These are phyloP conservation scores for Hypoxylon intermedium DNA, from an alignment of 495 filamentous ascomycete genomes.

Conservation along the genomic window DNA sequence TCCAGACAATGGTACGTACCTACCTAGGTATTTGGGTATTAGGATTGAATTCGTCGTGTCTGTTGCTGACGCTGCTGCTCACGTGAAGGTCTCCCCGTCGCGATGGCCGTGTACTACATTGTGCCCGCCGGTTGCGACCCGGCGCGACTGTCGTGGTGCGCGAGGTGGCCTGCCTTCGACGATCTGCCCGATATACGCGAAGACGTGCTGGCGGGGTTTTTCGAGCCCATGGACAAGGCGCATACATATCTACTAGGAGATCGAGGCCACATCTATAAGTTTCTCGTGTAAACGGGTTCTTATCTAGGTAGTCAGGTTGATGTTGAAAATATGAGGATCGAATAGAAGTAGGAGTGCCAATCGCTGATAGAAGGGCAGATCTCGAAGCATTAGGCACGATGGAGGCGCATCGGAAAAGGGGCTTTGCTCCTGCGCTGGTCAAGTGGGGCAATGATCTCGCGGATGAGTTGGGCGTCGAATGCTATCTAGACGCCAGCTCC, in stretches of 20 bases:
- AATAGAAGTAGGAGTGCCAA: not conserved
- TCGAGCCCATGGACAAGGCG: constrained; percentile 18
- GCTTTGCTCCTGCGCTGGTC: constrained; percentile 50
- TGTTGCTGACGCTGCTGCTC: not conserved
- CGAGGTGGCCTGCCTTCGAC: constrained; percentile 8
- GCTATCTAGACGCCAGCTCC: constrained; percentile 26
- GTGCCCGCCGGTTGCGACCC: constrained; percentile 11
- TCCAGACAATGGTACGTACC: constrained; percentile 9
- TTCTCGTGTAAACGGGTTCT: not conserved
- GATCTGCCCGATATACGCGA: constrained; percentile 16
- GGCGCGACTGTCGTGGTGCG: constrained; percentile 12
- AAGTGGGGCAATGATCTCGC: constrained; percentile 51
- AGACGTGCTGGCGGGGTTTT: constrained; percentile 1
- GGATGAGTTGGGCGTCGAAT: constrained; percentile 44
- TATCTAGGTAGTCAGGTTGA: not conserved
- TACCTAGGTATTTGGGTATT: not conserved
- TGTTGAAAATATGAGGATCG: not conserved
- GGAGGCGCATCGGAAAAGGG: constrained; percentile 45
- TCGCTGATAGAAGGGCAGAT: constrained; percentile 1
- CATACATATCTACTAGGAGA: constrained; percentile 9
- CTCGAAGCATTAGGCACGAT: constrained; percentile 52
- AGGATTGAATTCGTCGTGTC: not conserved
- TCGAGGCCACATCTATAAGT: constrained; percentile 16
- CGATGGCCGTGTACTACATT: constrained; percentile 18
- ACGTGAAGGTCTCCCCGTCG: constrained; percentile 3